Evolutionary conservation across 495 filamentous ascomycete species (phyloP).

Genomic region (Bryoglossum gracile): DNA sequence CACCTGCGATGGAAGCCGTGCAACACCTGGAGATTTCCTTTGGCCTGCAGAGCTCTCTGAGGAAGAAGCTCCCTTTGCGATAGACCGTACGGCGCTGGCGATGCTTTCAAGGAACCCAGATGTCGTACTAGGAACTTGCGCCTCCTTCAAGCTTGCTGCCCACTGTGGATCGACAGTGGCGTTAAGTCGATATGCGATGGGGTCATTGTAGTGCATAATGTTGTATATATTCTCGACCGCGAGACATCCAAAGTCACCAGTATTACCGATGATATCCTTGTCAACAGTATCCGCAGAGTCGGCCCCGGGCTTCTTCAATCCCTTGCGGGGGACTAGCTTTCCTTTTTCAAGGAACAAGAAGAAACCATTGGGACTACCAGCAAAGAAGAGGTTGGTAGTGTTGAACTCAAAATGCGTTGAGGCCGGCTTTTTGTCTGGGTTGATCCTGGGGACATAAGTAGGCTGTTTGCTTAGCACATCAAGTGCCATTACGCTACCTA

Average conservation of each 20-base stretch:
- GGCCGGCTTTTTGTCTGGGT: constrained; percentile 44
- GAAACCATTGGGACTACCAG: constrained; percentile 88
- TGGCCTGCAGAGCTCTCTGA: constrained; percentile 17
- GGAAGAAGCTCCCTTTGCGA: constrained; percentile 29
- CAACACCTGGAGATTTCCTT: constrained; percentile 22
- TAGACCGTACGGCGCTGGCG: constrained; percentile 54
- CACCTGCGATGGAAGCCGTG: constrained; percentile 78
- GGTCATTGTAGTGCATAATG: constrained; percentile 58
- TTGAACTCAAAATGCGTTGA: constrained; percentile 81
- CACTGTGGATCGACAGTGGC: constrained; percentile 78
- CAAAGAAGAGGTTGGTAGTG: constrained; percentile 80
- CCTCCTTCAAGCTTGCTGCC: constrained; percentile 65
- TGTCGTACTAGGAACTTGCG: constrained; percentile 66
- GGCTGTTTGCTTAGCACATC: constrained; percentile 89
- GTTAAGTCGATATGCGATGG: constrained; percentile 88
- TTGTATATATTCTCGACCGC: constrained; percentile 97
- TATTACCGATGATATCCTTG: constrained; percentile 62
- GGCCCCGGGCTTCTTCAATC: constrained; percentile 64
- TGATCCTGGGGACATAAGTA: constrained; percentile 47
- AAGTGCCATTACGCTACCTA: constrained; percentile 88
- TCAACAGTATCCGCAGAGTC: constrained; percentile 52
- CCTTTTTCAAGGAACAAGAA: constrained; percentile 86
- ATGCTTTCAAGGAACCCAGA: constrained; percentile 60
- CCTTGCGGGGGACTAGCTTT: constrained; percentile 68
- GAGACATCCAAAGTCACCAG: constrained; percentile 77